Conservation (phyloP, 163 green algal genomes). For the Scenedesmus sp. region DNA sequence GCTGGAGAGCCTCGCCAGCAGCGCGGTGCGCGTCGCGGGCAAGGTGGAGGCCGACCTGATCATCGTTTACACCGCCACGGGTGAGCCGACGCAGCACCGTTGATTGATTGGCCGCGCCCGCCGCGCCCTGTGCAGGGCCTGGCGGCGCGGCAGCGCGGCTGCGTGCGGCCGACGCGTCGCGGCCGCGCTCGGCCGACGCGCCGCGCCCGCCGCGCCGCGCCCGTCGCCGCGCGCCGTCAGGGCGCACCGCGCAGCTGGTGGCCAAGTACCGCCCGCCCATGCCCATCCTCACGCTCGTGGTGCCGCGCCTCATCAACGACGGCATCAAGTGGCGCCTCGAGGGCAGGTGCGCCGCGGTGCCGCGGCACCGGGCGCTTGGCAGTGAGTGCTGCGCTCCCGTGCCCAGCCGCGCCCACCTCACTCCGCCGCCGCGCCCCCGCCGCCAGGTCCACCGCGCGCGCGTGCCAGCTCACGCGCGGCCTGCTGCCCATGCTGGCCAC, state of each 20-base stretch:
- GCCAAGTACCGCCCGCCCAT: conserved; percentile 93
- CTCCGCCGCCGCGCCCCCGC: too few species aligned
- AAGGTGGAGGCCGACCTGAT: conserved; percentile 81
- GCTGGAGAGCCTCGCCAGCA: conserved; percentile 87
- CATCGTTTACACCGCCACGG: conserved; percentile 83
- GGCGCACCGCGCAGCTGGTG: conserved; percentile 80
- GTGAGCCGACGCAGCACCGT: too few species aligned
- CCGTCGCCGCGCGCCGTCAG: too few species aligned
- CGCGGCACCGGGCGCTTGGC: too few species aligned
- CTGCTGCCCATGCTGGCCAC: conserved; percentile 88
- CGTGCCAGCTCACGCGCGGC: conserved; percentile 78
- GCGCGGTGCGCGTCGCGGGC: conserved; percentile 76
- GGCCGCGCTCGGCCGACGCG: too few species aligned
- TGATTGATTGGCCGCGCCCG: too few species aligned
- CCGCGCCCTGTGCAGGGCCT: too few species aligned
- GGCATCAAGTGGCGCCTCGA: conserved; percentile 61
- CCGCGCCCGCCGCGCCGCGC: too few species aligned
- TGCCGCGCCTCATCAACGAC: conserved; percentile 74
- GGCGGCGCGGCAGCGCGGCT: too few species aligned
- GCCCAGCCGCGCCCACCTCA: too few species aligned
- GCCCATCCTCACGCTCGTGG: conserved; percentile 86
- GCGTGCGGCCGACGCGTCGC: too few species aligned
- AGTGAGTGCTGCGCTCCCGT: not conserved
- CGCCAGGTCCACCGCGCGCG: conserved; percentile 59
- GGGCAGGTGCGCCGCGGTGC: conserved; percentile 38